Percentiles rank a stretch among this genome's conserved stretches.
phyloP scores from a whole-genome alignment of 2,329 filamentous ascomycete species.

The Diaporthe ilicicola region DNA sequence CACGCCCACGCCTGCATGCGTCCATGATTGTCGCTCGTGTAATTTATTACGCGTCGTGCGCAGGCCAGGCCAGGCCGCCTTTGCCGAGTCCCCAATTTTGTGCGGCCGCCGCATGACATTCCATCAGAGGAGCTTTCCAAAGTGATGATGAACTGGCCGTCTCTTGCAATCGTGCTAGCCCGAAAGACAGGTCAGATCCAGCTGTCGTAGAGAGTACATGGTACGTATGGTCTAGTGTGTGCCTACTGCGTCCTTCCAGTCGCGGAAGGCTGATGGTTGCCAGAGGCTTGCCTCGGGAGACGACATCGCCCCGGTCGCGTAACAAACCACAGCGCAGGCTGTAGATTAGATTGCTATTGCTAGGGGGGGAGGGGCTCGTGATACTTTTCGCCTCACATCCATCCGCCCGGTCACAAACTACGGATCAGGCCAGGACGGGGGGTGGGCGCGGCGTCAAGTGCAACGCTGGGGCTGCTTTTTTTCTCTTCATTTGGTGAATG shows the following conservation, averaged over 20 bases:
- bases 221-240: background rate
- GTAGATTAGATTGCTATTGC: background rate
- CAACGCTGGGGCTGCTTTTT: slow-evolving; percentile 11
- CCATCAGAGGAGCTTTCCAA: background rate
- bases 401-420: background rate
- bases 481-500: background rate
- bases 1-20: slow-evolving; percentile 17
- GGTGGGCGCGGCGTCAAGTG: too few relatives aligned
- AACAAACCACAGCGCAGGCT: background rate
- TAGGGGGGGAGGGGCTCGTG: background rate
- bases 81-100: slow-evolving; percentile 6
- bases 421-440: background rate
- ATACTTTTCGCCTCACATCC: slow-evolving; percentile 11
- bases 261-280: background rate
- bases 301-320: background rate
- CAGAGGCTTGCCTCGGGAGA: background rate
- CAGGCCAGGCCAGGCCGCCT: slow-evolving; percentile 20
- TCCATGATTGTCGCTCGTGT: slow-evolving; percentile 27
- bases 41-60: slow-evolving; percentile 28
- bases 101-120: slow-evolving; percentile 5
- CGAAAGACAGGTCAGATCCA: slow-evolving; percentile 17
- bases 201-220: background rate
- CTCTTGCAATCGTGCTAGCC: background rate
- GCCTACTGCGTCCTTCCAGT: background rate
- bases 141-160: slow-evolving; percentile 14